Base-by-base conservation (phyloP, 768 basidiomycete species). In the Fomitopsis serialis region DNA sequence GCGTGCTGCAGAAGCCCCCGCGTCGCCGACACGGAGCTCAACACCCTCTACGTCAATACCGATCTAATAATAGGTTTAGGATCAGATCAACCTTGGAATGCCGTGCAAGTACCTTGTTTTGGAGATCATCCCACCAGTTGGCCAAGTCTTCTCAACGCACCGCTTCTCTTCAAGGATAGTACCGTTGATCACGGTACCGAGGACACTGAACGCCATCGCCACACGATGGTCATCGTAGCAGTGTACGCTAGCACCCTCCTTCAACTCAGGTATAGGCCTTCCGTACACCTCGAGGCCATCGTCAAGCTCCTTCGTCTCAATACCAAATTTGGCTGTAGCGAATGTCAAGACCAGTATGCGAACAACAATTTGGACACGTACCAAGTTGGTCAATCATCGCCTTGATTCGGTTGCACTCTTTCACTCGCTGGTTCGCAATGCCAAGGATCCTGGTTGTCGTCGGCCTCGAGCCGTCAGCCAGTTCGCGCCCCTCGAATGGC, bases 111-210 rank as follows among this genome's bases (percentile, higher is more conserved):
- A 90, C 92, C 82, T 97, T 97, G 74, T 92, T 94, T 66, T 91
- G 82, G 23, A 99, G 76, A 68, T 98, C 97, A 65, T 98, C 97
- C 95, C 96, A 99, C 92, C 95, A 99, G 66, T 94, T 95, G 97
- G 97, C 96, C 96, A 99, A 0, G 96, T 99, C 80, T 99, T 99
- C 71, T 96, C 96, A 29, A 99, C 97, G 64, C 97, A 98, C 50
- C 95, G 78, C 71, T 96, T 96, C 74, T 98, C 96, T 64, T 98
- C 94, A 25, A 98, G 77, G 58, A 92, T 73, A 2, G 90, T 89
- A n/a, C 79, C 81, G 32, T 77, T 70, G 37, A 92, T 71, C 3
- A 92, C 79, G 3, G 86, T 78, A 19, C 86, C 84, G 37, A 98
- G 74, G 29, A 98, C 93, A 56, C 89, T 85, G 75, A 98, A 98